Base-by-base conservation (phyloP, 2,329 filamentous ascomycete species). In the Paraconiothyrium sp. region DNA sequence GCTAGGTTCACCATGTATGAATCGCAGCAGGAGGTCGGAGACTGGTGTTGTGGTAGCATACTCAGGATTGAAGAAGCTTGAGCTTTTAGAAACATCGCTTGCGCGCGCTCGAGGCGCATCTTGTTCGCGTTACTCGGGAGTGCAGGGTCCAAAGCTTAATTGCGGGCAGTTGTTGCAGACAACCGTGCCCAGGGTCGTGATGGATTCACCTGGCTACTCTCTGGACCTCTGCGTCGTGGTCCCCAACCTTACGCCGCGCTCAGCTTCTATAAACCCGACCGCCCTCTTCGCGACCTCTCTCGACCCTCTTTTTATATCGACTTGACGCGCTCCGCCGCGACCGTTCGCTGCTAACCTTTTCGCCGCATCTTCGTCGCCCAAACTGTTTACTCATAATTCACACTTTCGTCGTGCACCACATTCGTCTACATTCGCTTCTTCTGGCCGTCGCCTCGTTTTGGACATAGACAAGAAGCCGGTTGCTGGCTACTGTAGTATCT, bases 151-250 rank as follows among this genome's bases (percentile, higher is more conserved):
- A 41, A 41, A 16, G 39, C 39, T 61, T 59, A 39, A 41, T 43
- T 24, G 43, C 20, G 48, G 30, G 30, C 41, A 47, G 54, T 54
- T 41, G 52, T 48, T 37, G 43, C 9, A 41, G 47, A 47, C 62
- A 59, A 35, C 65, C 67, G 65, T 68, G 67, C 67, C 61, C 61
- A 48, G 43, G 35, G 58, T 57, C 47, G 60, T 59, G 57, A 67
- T 57, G 59, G 48, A 62, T 61, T 63, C 63, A 59, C 59, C 27
- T 20, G 44, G 27, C 59, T 60, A 60, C 59, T 43, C 59, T 50
- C 27, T n/a, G 50, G 50, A 24, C 41, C 34, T 46, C 58, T 44
- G 27, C 35, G 51, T 43, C 27, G 48, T 22, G 13, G 7, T 39
- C 43, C 24, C 46, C 44, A 52, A 62, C 57, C 47, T 54, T 37